phyloP scores from a whole-genome alignment of 257 asterid genomes.

The Fraxinus quadrangulata region DNA sequence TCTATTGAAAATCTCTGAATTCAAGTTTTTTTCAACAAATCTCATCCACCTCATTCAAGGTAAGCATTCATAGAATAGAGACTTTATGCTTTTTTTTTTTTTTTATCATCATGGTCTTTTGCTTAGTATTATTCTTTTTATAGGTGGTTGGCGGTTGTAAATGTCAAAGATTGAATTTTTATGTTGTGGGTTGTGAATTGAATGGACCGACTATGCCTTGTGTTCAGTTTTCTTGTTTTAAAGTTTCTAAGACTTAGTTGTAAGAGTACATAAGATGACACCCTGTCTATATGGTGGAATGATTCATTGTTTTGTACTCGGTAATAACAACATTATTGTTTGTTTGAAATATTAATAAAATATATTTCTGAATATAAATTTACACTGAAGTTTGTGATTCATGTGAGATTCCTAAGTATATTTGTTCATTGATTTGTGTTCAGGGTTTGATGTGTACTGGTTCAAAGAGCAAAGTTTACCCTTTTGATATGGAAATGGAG shows the following conservation, averaged over 20 bases:
- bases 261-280: constrained; percentile 21
- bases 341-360: neutral
- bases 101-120: constrained; percentile 5
- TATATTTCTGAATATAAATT: neutral
- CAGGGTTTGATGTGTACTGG: constrained; percentile 54
- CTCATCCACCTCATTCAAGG: constrained; percentile 31
- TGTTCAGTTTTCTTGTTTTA: constrained; percentile 12
- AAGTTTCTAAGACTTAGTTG: constrained; percentile 22
- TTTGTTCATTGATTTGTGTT: constrained; percentile 19
- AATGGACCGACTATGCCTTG: neutral
- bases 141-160: neutral
- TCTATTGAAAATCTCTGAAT: constrained; percentile 16
- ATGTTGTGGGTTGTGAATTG: constrained; percentile 31
- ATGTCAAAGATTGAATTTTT: constrained; percentile 30
- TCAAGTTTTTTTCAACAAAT: constrained; percentile 7
- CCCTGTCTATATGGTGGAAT: constrained; percentile 27
- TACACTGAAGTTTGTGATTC: constrained; percentile 16
- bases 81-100: neutral
- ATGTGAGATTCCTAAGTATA: constrained; percentile 17
- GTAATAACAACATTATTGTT: neutral
- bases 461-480: constrained; percentile 40
- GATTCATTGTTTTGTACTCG: constrained; percentile 21
- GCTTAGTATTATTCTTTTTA: neutral
- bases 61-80: neutral
- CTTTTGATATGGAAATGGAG: constrained; percentile 52